Evolutionary conservation across 495 filamentous ascomycete genomes (phyloP).

Genomic region (Coniosporium apollinis): DNA sequence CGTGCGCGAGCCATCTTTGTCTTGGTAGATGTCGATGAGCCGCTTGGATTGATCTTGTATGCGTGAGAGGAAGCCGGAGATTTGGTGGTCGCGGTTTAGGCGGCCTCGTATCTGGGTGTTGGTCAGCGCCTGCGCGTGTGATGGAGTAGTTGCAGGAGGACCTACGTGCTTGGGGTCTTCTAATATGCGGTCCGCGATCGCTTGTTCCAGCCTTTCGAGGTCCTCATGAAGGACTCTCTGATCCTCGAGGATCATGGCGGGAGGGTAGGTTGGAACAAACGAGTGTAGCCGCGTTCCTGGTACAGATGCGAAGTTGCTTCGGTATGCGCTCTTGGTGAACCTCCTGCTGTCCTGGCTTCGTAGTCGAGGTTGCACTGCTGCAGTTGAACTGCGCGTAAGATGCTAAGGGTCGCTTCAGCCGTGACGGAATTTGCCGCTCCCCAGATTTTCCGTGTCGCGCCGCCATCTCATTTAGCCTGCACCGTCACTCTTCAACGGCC

Average conservation of each 20-base stretch:
- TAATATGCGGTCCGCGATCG: conserved; percentile 70
- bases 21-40: conserved; percentile 70
- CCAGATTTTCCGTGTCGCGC: too few species aligned
- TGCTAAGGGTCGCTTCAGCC: too few species aligned
- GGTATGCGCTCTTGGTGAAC: too few species aligned
- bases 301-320: too few species aligned
- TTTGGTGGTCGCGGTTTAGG: conserved; percentile 75
- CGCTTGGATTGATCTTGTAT: conserved; percentile 74
- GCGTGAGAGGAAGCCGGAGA: conserved; percentile 67
- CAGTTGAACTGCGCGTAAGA: too few species aligned
- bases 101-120: conserved; percentile 60
- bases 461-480: too few species aligned
- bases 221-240: conserved; percentile 90
- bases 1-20: conserved; percentile 49
- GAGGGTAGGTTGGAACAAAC: too few species aligned
- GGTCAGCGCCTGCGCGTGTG: conserved; percentile 18
- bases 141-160: conserved; percentile 8
- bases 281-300: too few species aligned
- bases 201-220: conserved; percentile 84
- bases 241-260: conserved; percentile 71
- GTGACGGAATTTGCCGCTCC: too few species aligned
- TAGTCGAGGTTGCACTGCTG: too few species aligned
- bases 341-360: too few species aligned
- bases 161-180: conserved; percentile 79
- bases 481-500: too few species aligned